These are phyloP conservation scores for Fagopyrum esculentum DNA, from an alignment of 148 eudicot species.

Conservation along the genomic window DNA sequence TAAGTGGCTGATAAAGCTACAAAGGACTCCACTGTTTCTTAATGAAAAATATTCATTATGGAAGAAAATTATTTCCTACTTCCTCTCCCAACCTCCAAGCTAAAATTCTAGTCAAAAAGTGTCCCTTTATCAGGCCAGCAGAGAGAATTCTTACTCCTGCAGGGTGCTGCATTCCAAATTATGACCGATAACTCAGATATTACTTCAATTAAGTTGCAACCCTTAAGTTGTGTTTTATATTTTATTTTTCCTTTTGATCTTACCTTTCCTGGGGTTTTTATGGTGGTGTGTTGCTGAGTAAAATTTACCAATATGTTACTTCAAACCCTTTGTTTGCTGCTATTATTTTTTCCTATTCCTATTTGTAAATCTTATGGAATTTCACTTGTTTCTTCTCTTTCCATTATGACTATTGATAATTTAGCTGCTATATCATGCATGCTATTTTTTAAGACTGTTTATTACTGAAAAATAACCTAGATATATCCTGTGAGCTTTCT, in stretches of 20 bases:
- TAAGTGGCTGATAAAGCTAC: neutral
- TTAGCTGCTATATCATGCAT: neutral
- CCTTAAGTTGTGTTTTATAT: neutral
- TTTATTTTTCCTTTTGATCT: too few species aligned
- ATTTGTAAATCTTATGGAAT: neutral
- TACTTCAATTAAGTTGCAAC: neutral
- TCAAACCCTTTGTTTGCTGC: neutral
- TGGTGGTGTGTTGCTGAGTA: neutral
- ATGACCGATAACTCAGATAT: neutral
- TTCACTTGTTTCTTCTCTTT: neutral
- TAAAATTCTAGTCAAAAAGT: neutral
- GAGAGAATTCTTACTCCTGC: neutral
- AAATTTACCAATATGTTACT: neutral
- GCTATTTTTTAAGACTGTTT: neutral
- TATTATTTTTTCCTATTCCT: neutral
- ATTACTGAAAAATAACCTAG: neutral
- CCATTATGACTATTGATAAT: neutral
- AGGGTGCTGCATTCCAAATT: neutral
- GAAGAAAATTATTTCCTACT: neutral
- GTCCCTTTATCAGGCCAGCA: neutral
- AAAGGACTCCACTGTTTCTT: neutral
- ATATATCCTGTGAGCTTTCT: neutral
- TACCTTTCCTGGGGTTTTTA: too few species aligned
- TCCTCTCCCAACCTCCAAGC: neutral
- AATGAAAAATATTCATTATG: neutral